These are phyloP conservation scores for Suillus weaverae DNA, from an alignment of 768 basidiomycete genomes.

Conservation along the genomic window DNA sequence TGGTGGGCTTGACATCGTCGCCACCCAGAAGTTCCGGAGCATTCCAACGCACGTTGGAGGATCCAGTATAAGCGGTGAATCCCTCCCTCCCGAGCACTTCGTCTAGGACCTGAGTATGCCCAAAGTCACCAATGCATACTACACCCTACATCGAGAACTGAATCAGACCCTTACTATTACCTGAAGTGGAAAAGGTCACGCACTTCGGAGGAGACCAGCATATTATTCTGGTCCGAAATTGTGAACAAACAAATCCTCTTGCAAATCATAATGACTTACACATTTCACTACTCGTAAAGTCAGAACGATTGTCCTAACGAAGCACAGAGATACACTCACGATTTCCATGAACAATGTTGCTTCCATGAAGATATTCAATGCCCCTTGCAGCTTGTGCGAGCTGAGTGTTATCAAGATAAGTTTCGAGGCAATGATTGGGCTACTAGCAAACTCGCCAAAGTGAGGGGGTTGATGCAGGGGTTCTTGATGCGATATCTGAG, in stretches of 20 bases:
- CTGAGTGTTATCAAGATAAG: conserved; percentile 28
- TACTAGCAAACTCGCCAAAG: conserved; percentile 37
- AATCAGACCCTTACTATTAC: conserved; percentile 4
- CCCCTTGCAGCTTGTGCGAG: conserved; percentile 55
- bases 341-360: conserved; percentile 58
- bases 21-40: conserved; percentile 59
- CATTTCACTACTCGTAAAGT: conserved; percentile 50
- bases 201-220: conserved; percentile 54
- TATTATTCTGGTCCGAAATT: conserved; percentile 45
- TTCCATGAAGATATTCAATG: conserved; percentile 54
- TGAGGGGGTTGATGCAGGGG: conserved; percentile 39
- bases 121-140: conserved; percentile 63
- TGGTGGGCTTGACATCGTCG: conserved; percentile 42
- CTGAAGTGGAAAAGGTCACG: conserved; percentile 8
- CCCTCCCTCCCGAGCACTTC: conserved; percentile 53
- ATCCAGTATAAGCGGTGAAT: conserved; percentile 45
- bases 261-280: conserved; percentile 37
- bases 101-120: conserved; percentile 60
- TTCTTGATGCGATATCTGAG: conserved; percentile 42
- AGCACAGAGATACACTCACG: conserved; percentile 39
- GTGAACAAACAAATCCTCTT: conserved; percentile 6
- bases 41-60: conserved; percentile 55
- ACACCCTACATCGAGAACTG: conserved; percentile 38
- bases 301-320: conserved; percentile 4
- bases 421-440: neutral